Evolutionary conservation across 1,284 basidiomycete species (phyloP).

Genomic region (Boletus semigastroideus): DNA sequence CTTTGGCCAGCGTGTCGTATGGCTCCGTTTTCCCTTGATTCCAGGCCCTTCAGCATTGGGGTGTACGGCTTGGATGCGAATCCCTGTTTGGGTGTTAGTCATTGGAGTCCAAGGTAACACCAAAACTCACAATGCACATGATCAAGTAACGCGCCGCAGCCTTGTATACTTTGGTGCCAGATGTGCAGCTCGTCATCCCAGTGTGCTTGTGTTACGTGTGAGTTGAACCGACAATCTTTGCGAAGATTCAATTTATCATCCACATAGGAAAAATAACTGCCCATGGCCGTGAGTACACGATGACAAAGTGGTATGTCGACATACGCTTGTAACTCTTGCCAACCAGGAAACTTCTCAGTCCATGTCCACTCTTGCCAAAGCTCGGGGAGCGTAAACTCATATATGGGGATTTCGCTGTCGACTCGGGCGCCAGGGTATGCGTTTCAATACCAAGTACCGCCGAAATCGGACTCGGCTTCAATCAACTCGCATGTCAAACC

Average conservation of each 20-base stretch:
- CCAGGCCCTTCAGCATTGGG: constrained; percentile 15
- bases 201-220: constrained; percentile 6
- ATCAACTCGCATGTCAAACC: constrained; percentile 19
- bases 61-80: constrained; percentile 16
- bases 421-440: constrained; percentile 20
- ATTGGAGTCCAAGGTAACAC: neutral
- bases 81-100: constrained; percentile 3
- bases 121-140: constrained; percentile 15
- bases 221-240: constrained; percentile 19
- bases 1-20: constrained; percentile 17
- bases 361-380: constrained; percentile 22
- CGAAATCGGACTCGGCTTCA: constrained; percentile 18
- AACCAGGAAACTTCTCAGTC: constrained; percentile 20
- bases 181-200: constrained; percentile 17
- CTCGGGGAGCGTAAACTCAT: constrained; percentile 18
- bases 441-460: constrained; percentile 21
- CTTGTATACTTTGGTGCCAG: constrained; percentile 10
- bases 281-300: neutral
- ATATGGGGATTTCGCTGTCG: constrained; percentile 17
- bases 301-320: neutral
- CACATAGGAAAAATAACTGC: constrained; percentile 18
- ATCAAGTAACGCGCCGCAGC: constrained; percentile 14
- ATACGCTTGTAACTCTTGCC: constrained; percentile 13
- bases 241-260: constrained; percentile 12
- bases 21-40: constrained; percentile 9